Evolutionary conservation across 2,329 filamentous ascomycete genomes (phyloP).

Genomic region (Boeremia lycopersici): DNA sequence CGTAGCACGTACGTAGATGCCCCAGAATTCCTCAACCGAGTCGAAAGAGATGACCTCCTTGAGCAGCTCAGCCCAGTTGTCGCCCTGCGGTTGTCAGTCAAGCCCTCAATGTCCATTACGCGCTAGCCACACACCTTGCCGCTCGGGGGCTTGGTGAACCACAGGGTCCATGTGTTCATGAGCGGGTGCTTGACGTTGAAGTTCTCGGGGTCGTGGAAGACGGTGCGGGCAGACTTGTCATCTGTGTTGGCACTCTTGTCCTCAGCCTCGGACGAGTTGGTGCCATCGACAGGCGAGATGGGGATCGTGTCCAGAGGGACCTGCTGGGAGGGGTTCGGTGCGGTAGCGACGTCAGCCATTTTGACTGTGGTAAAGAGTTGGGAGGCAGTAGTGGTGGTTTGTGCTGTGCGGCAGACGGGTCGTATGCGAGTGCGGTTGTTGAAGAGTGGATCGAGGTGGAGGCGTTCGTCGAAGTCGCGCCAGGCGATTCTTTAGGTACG

Average conservation of each 20-base stretch:
- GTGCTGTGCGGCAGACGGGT: conserved; percentile 14
- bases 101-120: background rate
- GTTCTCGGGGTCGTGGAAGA: conserved; percentile 98
- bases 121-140: conserved; percentile 72
- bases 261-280: conserved; percentile 48
- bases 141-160: conserved; percentile 98
- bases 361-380: conserved; percentile 17
- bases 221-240: conserved; percentile 74
- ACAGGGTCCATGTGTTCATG: conserved; percentile 97
- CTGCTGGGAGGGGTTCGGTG: conserved; percentile 52
- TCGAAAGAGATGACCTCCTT: conserved; percentile 99
- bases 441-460: conserved; percentile 23
- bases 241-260: conserved; percentile 50
- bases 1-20: conserved; percentile 81
- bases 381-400: conserved; percentile 9
- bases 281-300: conserved; percentile 57
- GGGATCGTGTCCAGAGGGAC: conserved; percentile 63
- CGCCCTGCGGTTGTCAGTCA: conserved; percentile 64
- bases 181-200: conserved; percentile 99
- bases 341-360: conserved; percentile 47
- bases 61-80: conserved; percentile 97
- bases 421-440: conserved; percentile 22
- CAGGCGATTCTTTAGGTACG: conserved; percentile 35
- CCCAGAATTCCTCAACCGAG: conserved; percentile 99
- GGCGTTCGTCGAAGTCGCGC: conserved; percentile 40